Evolutionary conservation across 2,329 filamentous ascomycete genomes (phyloP).

Genomic region (Microcera coccophila): DNA sequence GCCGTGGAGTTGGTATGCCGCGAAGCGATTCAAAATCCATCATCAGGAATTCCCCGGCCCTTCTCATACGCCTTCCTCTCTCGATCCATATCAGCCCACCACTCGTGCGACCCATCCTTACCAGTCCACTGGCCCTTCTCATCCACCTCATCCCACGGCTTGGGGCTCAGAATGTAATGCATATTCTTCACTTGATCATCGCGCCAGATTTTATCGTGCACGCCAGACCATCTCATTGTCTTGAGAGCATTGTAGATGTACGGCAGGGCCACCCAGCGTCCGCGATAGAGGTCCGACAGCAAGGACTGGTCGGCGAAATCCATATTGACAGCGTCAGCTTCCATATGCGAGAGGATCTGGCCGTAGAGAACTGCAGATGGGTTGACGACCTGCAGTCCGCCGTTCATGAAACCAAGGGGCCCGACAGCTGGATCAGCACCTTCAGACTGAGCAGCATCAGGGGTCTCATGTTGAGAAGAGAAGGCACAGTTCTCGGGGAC

Average conservation of each 20-base stretch:
- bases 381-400: conserved; percentile 54
- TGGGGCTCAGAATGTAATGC: conserved; percentile 59
- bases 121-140: conserved; percentile 42
- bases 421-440: conserved; percentile 43
- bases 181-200: conserved; percentile 58
- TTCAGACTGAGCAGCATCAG: conserved; percentile 43
- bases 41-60: conserved; percentile 33
- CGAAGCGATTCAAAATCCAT: conserved; percentile 13
- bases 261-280: conserved; percentile 55
- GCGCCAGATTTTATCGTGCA: conserved; percentile 54
- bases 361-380: conserved; percentile 46
- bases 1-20: no score
- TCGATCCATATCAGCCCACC: conserved; percentile 52
- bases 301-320: conserved; percentile 59
- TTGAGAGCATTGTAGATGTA: conserved; percentile 62
- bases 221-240: conserved; percentile 51
- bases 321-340: conserved; percentile 43
- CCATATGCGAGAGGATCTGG: conserved; percentile 50
- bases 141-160: conserved; percentile 56
- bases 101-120: conserved; percentile 47
- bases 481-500: conserved; percentile 55
- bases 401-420: conserved; percentile 47
- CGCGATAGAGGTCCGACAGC: conserved; percentile 51
- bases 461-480: conserved; percentile 48
- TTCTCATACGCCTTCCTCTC: conserved; percentile 42